Conservation (phyloP, 2,329 filamentous ascomycete species). For the Seiridium unicorne region DNA sequence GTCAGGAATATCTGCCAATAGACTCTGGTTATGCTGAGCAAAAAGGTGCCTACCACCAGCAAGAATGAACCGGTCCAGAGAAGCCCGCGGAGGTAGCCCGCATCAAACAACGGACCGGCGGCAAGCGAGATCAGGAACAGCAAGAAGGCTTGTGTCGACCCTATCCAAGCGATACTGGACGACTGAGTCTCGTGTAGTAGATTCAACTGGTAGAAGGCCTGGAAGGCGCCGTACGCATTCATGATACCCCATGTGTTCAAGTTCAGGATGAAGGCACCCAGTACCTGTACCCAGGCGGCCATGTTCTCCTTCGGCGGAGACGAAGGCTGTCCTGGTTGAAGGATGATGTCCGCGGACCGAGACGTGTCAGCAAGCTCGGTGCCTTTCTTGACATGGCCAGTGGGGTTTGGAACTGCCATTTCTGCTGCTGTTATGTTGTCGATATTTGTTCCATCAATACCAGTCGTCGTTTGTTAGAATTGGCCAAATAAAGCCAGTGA, state of each 20-base stretch:
- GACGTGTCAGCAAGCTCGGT: background rate
- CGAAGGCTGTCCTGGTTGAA: background rate
- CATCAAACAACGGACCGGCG: conserved; percentile 29
- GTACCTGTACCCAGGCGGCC: background rate
- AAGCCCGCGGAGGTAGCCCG: conserved; percentile 28
- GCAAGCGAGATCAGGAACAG: conserved; percentile 28
- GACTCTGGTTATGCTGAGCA: conserved; percentile 31
- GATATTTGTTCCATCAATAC: too few species aligned
- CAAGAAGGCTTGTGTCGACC: conserved; percentile 37
- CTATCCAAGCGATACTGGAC: conserved; percentile 44
- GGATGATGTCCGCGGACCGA: background rate
- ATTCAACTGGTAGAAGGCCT: background rate
- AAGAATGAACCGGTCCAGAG: conserved; percentile 31
- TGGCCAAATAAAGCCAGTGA: too few species aligned
- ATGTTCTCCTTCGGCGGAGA: background rate
- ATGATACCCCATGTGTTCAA: conserved; percentile 1
- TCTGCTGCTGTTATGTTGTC: too few species aligned
- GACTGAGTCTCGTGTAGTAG: background rate
- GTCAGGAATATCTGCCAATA: conserved; percentile 40
- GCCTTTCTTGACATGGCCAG: background rate
- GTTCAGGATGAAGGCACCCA: background rate
- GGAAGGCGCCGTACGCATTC: background rate
- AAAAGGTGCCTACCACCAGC: conserved; percentile 35
- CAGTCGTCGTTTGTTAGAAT: too few species aligned
- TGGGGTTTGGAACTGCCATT: too few species aligned